Percentiles rank a stretch among this genome's conserved stretches.
Evolutionary conservation across 1,284 basidiomycete genomes (phyloP).

Genomic region (Sphaerobolus stellatus): DNA sequence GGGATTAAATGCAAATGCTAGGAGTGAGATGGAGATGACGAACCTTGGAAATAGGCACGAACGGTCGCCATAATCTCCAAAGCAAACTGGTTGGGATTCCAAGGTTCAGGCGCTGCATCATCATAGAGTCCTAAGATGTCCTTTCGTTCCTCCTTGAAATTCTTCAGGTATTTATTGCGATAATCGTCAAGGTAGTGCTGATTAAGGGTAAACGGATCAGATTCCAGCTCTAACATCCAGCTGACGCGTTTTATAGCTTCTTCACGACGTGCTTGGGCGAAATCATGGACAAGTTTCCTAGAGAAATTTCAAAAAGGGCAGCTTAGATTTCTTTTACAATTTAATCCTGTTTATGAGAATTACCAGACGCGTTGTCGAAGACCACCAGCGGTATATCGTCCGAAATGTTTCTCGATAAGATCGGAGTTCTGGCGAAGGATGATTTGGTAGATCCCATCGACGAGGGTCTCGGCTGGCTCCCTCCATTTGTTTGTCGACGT

Average conservation of each 20-base stretch:
- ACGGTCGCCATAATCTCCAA: slow-evolving; percentile 69
- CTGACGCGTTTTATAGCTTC: slow-evolving; percentile 41
- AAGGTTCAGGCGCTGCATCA: slow-evolving; percentile 49
- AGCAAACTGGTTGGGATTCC: too few species aligned
- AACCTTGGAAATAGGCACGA: slow-evolving; percentile 72
- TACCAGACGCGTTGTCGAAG: slow-evolving; percentile 56
- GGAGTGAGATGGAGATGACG: slow-evolving; percentile 1
- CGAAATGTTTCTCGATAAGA: slow-evolving; percentile 33
- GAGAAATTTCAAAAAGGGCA: background rate
- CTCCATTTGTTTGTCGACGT: slow-evolving; percentile 50
- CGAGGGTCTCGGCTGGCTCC: slow-evolving; percentile 43
- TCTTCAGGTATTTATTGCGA: slow-evolving; percentile 51
- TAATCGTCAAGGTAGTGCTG: slow-evolving; percentile 58
- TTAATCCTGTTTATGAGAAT: slow-evolving; percentile 34
- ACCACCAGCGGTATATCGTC: slow-evolving; percentile 51
- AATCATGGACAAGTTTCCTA: slow-evolving; percentile 48
- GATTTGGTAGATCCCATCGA: slow-evolving; percentile 40
- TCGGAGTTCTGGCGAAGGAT: slow-evolving; percentile 35
- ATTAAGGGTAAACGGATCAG: slow-evolving; percentile 55
- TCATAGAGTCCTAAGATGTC: slow-evolving; percentile 41
- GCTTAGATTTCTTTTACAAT: slow-evolving; percentile 6
- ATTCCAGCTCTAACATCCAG: slow-evolving; percentile 56
- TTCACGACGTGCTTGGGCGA: slow-evolving; percentile 44
- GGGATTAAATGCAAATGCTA: slow-evolving; percentile 2
- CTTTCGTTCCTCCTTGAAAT: slow-evolving; percentile 39